Evolutionary conservation across 2,329 filamentous ascomycete genomes (phyloP).

Genomic region (Fusarium decemcellulare): DNA sequence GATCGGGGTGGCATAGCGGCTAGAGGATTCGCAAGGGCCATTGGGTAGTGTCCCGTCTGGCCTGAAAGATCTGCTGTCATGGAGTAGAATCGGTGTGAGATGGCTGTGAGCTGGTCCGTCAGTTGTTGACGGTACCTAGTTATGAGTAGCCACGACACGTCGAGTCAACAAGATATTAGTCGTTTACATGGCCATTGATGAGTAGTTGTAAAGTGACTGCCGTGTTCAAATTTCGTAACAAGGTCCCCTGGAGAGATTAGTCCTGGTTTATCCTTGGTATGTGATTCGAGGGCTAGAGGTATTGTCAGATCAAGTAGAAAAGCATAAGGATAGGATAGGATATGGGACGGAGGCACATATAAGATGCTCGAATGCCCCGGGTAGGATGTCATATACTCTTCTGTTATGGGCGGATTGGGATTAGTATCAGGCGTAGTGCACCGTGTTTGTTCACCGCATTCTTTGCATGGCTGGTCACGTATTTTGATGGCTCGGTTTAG

Average conservation of each 20-base stretch:
- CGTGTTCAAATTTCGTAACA: not conserved
- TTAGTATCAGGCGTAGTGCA: no score
- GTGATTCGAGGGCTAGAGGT: no score
- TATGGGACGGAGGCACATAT: no score
- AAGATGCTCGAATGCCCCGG: no score
- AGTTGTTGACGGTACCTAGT: constrained; percentile 24
- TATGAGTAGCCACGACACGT: constrained; percentile 39
- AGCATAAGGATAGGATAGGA: no score
- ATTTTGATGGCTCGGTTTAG: no score
- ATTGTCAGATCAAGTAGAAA: no score
- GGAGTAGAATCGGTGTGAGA: constrained; percentile 43
- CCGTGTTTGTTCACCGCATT: no score
- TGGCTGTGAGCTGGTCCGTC: constrained; percentile 38
- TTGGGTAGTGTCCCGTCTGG: constrained; percentile 25
- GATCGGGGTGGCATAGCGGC: constrained; percentile 43
- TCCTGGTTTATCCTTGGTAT: not conserved
- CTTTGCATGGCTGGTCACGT: no score
- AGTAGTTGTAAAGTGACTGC: constrained; percentile 13
- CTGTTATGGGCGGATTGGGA: no score
- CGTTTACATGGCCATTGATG: constrained; percentile 37
- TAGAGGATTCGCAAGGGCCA: constrained; percentile 41
- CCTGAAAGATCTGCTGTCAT: constrained; percentile 42
- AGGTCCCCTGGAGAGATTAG: not conserved
- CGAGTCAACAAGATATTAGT: constrained; percentile 48
- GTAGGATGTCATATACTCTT: no score